Conservation (phyloP, 176 grass and related monocot genomes). For the Paspalum notatum region DNA sequence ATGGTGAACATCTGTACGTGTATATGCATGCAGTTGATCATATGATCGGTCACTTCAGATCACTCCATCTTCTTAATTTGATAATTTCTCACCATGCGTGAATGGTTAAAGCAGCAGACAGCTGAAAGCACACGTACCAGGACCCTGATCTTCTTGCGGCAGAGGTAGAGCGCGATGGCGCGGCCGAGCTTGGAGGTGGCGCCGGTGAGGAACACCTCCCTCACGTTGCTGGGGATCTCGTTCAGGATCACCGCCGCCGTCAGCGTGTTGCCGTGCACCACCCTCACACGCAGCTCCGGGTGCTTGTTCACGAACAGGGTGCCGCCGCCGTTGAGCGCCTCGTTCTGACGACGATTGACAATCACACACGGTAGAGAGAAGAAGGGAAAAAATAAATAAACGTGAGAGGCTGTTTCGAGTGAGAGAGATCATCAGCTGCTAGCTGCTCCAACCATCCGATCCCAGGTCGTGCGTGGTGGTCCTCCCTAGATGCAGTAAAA, state of each 20-base stretch:
- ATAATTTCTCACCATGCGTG: too few relatives aligned
- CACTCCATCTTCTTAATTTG: too few relatives aligned
- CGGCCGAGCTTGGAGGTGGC: constrained; percentile 95
- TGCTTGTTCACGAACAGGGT: constrained; percentile 82
- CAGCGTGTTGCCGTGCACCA: constrained; percentile 96
- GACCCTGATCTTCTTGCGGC: constrained; percentile 77
- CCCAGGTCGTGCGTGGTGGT: too few relatives aligned
- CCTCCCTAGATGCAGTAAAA: too few relatives aligned
- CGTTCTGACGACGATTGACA: constrained; percentile 53
- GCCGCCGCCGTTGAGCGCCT: constrained; percentile 84
- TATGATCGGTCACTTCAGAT: not conserved
- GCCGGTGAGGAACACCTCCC: constrained; percentile 83
- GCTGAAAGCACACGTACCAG: too few relatives aligned
- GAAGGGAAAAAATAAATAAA: too few relatives aligned
- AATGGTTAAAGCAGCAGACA: too few relatives aligned
- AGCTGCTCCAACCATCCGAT: too few relatives aligned
- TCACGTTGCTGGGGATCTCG: constrained; percentile 75
- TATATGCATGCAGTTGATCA: not conserved
- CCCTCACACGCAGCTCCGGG: constrained; percentile 70
- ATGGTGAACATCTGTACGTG: constrained; percentile 70
- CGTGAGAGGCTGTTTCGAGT: not conserved
- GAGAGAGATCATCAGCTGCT: too few relatives aligned
- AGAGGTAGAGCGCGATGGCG: constrained; percentile 88
- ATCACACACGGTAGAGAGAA: not conserved
- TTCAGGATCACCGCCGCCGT: constrained; percentile 92